Conservation (phyloP, 495 filamentous ascomycete genomes). For the Aspergillus ostianus region DNA sequence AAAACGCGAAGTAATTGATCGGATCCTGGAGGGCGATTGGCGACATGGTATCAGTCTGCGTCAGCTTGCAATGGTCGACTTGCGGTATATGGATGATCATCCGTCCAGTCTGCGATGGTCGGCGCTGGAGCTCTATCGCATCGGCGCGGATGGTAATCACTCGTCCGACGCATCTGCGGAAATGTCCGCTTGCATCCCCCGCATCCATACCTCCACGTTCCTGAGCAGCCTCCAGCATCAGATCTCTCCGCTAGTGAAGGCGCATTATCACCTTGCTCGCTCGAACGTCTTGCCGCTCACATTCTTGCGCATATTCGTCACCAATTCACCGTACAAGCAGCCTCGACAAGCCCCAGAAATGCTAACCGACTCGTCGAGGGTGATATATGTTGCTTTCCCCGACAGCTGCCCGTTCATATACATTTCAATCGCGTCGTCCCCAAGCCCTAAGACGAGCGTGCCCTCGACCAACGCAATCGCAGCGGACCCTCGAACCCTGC, state of each 20-base stretch:
- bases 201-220: slow-evolving; percentile 75
- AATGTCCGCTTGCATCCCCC: slow-evolving; percentile 54
- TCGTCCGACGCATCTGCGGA: slow-evolving; percentile 24
- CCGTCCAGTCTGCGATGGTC: slow-evolving; percentile 72
- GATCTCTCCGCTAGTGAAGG: slow-evolving; percentile 70
- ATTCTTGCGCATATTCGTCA: slow-evolving; percentile 70
- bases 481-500: slow-evolving; percentile 61
- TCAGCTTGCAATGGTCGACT: slow-evolving; percentile 77
- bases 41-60: slow-evolving; percentile 71
- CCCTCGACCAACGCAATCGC: slow-evolving; percentile 27
- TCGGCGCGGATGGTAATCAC: slow-evolving; percentile 24
- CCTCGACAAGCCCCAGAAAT: slow-evolving; percentile 34
- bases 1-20: slow-evolving; percentile 71
- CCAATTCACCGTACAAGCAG: slow-evolving; percentile 69
- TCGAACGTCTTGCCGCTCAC: slow-evolving; percentile 62
- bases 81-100: slow-evolving; percentile 76
- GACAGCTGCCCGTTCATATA: slow-evolving; percentile 73
- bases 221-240: slow-evolving; percentile 68
- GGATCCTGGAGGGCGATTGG: slow-evolving; percentile 81
- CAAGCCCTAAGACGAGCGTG: slow-evolving; percentile 23
- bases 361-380: slow-evolving; percentile 56
- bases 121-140: slow-evolving; percentile 57
- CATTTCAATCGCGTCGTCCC: slow-evolving; percentile 55
- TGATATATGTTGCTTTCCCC: slow-evolving; percentile 77
- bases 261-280: slow-evolving; percentile 72